Evolutionary conservation across 2,329 filamentous ascomycete genomes (phyloP).

Genomic region (Neofusicoccum kwambonambiense): DNA sequence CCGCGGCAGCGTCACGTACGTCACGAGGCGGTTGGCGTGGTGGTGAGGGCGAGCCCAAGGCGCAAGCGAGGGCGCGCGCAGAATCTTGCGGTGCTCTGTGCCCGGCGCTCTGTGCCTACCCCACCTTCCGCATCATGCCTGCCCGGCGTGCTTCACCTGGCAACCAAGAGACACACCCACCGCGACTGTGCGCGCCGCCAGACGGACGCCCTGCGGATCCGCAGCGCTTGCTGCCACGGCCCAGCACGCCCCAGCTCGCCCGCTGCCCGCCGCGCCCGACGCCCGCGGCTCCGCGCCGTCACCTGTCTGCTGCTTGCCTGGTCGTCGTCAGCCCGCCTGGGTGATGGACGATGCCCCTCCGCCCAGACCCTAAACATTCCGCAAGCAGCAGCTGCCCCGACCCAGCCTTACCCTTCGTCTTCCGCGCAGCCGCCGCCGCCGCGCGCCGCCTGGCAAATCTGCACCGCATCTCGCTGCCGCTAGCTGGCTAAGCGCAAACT

Average conservation of each 20-base stretch:
- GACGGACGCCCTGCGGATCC: neutral
- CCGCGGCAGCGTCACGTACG: neutral
- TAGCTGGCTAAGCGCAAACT: neutral
- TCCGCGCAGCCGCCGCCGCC: neutral
- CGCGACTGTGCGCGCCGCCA: neutral
- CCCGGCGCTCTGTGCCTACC: neutral
- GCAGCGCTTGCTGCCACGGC: neutral
- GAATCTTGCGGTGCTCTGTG: neutral
- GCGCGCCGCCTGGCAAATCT: neutral
- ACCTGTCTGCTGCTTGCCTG: neutral
- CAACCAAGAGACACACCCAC: no score
- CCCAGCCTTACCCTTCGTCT: neutral
- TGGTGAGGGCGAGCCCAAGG: constrained; percentile 9
- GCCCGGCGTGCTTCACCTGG: neutral
- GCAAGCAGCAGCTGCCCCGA: neutral
- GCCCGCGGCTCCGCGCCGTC: neutral
- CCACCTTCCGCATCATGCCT: constrained; percentile 6
- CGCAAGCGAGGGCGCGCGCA: constrained; percentile 3
- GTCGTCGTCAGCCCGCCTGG: neutral
- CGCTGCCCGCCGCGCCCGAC: neutral
- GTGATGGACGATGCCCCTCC: no score
- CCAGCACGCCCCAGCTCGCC: neutral
- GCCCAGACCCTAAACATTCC: neutral
- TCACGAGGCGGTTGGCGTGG: constrained; percentile 6
- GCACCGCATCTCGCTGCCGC: neutral